A percentile compares a stretch with the other conserved stretches of the same genome.
phyloP scores from a whole-genome alignment of 495 filamentous ascomycete genomes.

The Aspergillus baeticus region DNA sequence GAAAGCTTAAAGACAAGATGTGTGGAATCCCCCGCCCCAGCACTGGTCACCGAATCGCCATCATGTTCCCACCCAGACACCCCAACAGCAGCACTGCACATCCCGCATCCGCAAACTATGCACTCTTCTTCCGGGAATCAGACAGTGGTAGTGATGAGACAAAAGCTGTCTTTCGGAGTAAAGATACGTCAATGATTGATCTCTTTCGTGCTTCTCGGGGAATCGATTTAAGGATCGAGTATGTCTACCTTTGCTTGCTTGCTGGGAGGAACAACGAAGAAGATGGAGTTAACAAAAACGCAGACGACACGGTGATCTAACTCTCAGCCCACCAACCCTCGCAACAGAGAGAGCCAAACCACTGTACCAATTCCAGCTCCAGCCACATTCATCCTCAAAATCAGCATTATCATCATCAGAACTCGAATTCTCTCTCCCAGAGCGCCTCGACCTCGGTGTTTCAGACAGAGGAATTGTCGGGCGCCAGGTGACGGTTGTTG shows the following conservation, averaged over 20 bases:
- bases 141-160: slow-evolving; percentile 19
- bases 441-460: slow-evolving; percentile 56
- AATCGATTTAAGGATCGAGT: slow-evolving; percentile 40
- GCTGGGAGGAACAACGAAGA: neutral
- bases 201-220: slow-evolving; percentile 5
- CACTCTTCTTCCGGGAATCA: slow-evolving; percentile 34
- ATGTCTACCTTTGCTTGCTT: slow-evolving; percentile 8
- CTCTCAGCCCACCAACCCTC: slow-evolving; percentile 5
- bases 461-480: slow-evolving; percentile 43
- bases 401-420: neutral
- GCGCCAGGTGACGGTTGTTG: slow-evolving; percentile 33
- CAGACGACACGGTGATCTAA: slow-evolving; percentile 40
- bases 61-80: slow-evolving; percentile 27
- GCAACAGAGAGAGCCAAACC: neutral
- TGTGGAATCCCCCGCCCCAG: slow-evolving; percentile 16
- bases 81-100: slow-evolving; percentile 6
- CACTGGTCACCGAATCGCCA: slow-evolving; percentile 23
- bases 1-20: slow-evolving; percentile 10
- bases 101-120: slow-evolving; percentile 25
- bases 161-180: slow-evolving; percentile 29
- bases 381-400: neutral
- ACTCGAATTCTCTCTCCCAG: slow-evolving; percentile 53
- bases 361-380: slow-evolving; percentile 21
- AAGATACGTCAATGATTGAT: slow-evolving; percentile 17
- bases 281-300: slow-evolving; percentile 5